Percentiles rank a stretch among this genome's conserved stretches.
phyloP scores from a whole-genome alignment of 371 early-diverging fungal species.

The Mortierella sp. region DNA sequence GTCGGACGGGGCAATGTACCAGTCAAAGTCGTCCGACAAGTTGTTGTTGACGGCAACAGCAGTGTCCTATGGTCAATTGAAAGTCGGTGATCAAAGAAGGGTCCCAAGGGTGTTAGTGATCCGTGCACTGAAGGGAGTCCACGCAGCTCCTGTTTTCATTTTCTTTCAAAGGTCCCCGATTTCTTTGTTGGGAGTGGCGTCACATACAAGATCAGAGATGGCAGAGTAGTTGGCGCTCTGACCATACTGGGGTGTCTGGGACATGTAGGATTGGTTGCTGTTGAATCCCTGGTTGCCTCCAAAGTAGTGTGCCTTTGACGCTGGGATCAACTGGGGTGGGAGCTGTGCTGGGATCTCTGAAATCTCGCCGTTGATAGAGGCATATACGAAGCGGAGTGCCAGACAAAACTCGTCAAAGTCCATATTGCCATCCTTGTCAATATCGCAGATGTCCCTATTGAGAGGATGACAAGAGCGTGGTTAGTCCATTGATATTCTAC shows the following conservation, averaged over 20 bases:
- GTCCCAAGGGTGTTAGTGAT: constrained; percentile 8
- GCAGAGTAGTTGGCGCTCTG: constrained; percentile 39
- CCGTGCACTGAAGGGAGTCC: background rate
- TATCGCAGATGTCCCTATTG: constrained; percentile 86
- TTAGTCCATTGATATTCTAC: constrained; percentile 8
- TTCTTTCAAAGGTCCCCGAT: background rate
- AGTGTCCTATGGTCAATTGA: constrained; percentile 38
- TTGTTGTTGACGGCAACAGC: constrained; percentile 41
- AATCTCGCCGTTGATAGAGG: constrained; percentile 74
- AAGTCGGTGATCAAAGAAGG: background rate
- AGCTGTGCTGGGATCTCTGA: constrained; percentile 68
- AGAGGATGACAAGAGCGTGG: background rate
- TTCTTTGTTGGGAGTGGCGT: background rate
- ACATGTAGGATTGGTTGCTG: constrained; percentile 33
- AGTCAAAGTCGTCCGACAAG: constrained; percentile 72
- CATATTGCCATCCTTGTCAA: constrained; percentile 89
- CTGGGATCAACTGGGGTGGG: constrained; percentile 67
- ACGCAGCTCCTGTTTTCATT: background rate
- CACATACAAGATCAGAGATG: constrained; percentile 52
- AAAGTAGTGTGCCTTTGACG: constrained; percentile 65
- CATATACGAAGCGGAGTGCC: constrained; percentile 85
- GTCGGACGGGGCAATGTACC: constrained; percentile 82
- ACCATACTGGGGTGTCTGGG: constrained; percentile 36
- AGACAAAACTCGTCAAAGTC: constrained; percentile 93
- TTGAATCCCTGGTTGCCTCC: constrained; percentile 47